Conservation (phyloP, 208 protist species). For the Acanthamoeba castellanii region DNA sequence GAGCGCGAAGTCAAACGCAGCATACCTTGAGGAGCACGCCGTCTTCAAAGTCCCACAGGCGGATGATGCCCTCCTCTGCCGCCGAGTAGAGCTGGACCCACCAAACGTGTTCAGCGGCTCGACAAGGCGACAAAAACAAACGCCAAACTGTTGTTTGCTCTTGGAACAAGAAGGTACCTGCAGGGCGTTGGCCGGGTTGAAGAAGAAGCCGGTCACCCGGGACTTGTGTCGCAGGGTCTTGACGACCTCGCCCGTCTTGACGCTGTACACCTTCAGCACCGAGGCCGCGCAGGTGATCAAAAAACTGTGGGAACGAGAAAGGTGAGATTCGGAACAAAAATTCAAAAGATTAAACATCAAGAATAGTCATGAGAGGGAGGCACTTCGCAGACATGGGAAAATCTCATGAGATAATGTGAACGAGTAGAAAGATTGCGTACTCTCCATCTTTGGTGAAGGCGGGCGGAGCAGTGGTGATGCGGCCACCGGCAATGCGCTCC, state of each 20-base stretch:
- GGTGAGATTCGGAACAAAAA: neutral
- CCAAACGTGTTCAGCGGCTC: neutral
- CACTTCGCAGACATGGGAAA: too few species aligned
- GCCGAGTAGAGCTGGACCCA: conserved; percentile 7
- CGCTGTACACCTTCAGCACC: conserved; percentile 50
- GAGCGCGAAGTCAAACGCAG: neutral
- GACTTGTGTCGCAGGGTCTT: conserved; percentile 42
- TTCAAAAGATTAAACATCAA: neutral
- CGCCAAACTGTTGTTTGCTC: too few species aligned
- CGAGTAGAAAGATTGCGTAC: neutral
- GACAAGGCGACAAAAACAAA: neutral
- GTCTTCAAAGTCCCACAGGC: conserved; percentile 69
- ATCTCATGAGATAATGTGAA: neutral
- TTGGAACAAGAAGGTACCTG: neutral
- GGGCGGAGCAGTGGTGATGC: conserved; percentile 2
- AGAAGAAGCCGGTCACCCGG: conserved; percentile 9
- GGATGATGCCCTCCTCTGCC: conserved; percentile 39
- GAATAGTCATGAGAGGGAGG: too few species aligned
- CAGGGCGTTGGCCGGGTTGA: conserved; percentile 66
- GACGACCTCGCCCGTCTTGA: conserved; percentile 55
- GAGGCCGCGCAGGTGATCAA: conserved; percentile 56
- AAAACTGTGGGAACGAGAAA: neutral
- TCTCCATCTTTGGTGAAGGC: conserved; percentile 62
- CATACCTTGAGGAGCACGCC: conserved; percentile 31
- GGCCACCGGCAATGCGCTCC: conserved; percentile 32